Percentiles rank a stretch among this genome's conserved stretches.
Conservation (phyloP, 148 eudicot genomes). For the Vaccinium myrtillus region DNA sequence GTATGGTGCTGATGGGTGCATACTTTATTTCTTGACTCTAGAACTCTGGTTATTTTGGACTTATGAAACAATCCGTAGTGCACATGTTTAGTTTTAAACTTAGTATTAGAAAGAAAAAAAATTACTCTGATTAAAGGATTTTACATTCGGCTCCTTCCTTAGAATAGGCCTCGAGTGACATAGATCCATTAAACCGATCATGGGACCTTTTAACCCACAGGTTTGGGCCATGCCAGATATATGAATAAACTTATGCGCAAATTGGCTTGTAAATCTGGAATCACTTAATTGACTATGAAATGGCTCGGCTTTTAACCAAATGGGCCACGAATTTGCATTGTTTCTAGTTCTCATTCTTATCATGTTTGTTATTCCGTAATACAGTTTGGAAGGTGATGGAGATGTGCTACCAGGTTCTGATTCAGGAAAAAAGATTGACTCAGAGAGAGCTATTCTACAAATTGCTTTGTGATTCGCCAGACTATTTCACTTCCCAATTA, state of each 20-base stretch:
- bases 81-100: neutral
- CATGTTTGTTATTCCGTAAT: neutral
- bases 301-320: neutral
- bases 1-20: neutral
- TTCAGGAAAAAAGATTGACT: constrained; percentile 82
- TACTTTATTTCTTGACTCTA: neutral
- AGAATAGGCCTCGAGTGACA: neutral
- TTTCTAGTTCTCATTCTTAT: neutral
- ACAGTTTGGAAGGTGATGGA: constrained; percentile 98
- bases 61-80: neutral
- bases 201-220: neutral
- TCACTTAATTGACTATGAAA: neutral
- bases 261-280: neutral
- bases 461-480: constrained; percentile 77
- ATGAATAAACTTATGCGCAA: neutral
- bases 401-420: constrained; percentile 75
- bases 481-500: constrained; percentile 73
- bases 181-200: neutral
- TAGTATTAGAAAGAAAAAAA: neutral
- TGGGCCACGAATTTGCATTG: neutral
- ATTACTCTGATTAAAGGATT: neutral
- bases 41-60: neutral
- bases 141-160: neutral
- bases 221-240: neutral
- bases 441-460: constrained; percentile 87